phyloP scores from a whole-genome alignment of 2,329 filamentous ascomycete species.

The Mollisiaceae sp. region DNA sequence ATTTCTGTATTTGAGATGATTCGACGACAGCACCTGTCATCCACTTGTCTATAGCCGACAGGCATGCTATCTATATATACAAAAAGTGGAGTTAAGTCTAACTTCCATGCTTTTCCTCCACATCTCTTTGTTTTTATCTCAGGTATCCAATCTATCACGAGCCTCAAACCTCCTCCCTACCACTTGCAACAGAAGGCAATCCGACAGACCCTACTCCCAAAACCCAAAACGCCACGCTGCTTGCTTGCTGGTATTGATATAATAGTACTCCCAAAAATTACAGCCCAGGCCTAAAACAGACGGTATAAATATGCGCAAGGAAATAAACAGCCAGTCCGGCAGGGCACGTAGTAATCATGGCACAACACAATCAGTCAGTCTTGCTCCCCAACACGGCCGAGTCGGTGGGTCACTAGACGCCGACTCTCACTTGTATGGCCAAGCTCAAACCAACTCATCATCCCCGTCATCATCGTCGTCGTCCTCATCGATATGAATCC shows the following conservation, averaged over 20 bases:
- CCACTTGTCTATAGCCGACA: not conserved
- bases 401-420: no score
- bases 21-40: not conserved
- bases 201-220: not conserved
- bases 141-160: not conserved
- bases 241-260: not conserved
- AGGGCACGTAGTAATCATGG: not conserved
- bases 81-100: slow-evolving; percentile 16
- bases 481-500: slow-evolving; percentile 41
- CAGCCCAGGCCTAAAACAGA: not conserved
- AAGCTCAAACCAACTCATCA: slow-evolving; percentile 5
- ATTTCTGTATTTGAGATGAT: not conserved
- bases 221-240: not conserved
- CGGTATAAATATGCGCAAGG: slow-evolving; percentile 1
- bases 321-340: not conserved
- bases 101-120: slow-evolving; percentile 2
- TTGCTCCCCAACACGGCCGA: not conserved
- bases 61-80: slow-evolving; percentile 19
- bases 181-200: not conserved
- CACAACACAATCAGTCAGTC: not conserved
- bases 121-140: not conserved
- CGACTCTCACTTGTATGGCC: no score
- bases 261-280: not conserved
- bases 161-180: not conserved
- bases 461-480: slow-evolving; percentile 17